Evolutionary conservation across 352 stramenopile species (phyloP), one percentile per base, ranked within the genome.

Genomic region (Phytophthora meadii): DNA sequence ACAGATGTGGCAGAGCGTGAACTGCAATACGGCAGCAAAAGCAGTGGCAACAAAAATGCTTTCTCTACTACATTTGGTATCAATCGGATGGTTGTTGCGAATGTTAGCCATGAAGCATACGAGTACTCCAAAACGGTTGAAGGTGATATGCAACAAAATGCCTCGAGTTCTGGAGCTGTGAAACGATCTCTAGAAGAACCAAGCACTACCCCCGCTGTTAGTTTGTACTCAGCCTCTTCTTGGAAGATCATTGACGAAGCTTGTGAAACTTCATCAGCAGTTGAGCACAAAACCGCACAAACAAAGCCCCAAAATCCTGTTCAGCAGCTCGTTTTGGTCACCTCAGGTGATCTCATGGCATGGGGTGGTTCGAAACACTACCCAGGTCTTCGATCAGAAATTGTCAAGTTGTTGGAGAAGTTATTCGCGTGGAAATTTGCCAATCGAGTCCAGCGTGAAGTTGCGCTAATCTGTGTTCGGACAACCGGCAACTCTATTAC

Each of bases 171-270:
- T 36, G 30, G 8, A 36, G 30, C 30, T 36, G 30, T 14, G 30
- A 36, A 36, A 6, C 52, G 32, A 52, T 19, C 15, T n/a, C 22
- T 32, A 56, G 70, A 48, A 4, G 42, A 65, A 63, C 39, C 41
- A 51, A 67, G 40, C 40, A 57, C 32, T 28, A n/a, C 11, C 30
- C 39, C 50, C 10, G 28, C 36, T 7, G 19, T 89, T 27, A 68
- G 48, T 11, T 6, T 92, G 39, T 84, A 90, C 46, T 87, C 79
- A 24, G 65, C 74, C 34, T 62, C 76, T 4, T 85, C 79, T 0
- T 92, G 83, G 83, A 89, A 88, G 60, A 70, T 76, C 9, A 39
- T 92, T 6, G 78, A 92, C 22, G 83, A 90, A 27, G 79, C 74
- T 1, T 24, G 88, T 15, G 75, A 76, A 1, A 54, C 32, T 15